Conservation (phyloP, 2,329 filamentous ascomycete species). For the Cytospora chrysosperma region DNA sequence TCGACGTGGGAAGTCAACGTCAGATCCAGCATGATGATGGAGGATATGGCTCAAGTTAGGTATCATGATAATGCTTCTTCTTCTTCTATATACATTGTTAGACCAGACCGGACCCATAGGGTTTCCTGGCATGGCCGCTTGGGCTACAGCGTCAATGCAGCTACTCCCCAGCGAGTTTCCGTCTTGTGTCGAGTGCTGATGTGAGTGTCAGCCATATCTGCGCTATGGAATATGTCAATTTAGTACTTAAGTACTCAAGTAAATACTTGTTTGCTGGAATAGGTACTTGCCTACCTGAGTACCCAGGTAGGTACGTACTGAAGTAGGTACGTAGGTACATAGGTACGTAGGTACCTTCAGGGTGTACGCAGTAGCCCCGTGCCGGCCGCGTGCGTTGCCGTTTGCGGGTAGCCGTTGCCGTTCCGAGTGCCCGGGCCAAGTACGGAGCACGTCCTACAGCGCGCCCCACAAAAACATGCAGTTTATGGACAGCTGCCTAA, state of each 20-base stretch:
- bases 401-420: not conserved
- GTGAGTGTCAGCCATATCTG: too few relatives aligned
- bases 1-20: conserved; percentile 12
- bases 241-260: too few relatives aligned
- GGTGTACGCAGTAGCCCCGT: not conserved
- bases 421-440: too few relatives aligned
- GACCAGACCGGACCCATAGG: not conserved
- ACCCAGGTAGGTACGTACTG: too few relatives aligned
- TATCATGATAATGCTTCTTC: not conserved
- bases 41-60: not conserved
- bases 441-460: too few relatives aligned
- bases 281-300: not conserved
- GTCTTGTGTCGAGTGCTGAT: not conserved
- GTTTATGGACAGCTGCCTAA: too few relatives aligned
- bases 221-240: too few relatives aligned
- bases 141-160: not conserved
- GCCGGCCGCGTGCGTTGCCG: not conserved
- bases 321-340: not conserved
- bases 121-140: too few relatives aligned
- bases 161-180: not conserved
- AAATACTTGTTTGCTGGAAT: not conserved
- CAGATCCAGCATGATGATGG: conserved; percentile 14
- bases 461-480: too few relatives aligned
- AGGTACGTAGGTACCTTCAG: not conserved
- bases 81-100: not conserved